These are phyloP conservation scores for Cutaneotrichosporon mucoides DNA, from an alignment of 1,284 basidiomycete species.

Conservation along the genomic window DNA sequence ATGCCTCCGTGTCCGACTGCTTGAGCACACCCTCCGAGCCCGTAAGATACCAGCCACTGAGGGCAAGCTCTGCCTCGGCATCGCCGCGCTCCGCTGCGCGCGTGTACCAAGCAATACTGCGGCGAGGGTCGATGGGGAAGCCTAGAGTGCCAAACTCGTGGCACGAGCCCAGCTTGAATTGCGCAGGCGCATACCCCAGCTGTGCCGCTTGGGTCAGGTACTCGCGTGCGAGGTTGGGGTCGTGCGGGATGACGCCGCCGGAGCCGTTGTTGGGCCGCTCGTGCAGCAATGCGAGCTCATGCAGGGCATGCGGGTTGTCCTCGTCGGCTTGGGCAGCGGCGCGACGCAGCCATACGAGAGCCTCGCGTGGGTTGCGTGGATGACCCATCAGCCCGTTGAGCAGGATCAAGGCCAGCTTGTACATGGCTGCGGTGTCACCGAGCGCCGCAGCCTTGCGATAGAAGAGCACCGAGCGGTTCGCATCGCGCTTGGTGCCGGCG, in stretches of 20 bases:
- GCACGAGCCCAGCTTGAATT: constrained; percentile 91
- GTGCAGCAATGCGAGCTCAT: constrained; percentile 90
- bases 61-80: constrained; percentile 87
- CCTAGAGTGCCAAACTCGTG: constrained; percentile 88
- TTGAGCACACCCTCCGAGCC: constrained; percentile 93
- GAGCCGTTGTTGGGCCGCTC: constrained; percentile 57
- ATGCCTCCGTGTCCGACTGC: constrained; percentile 96
- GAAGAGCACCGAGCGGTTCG: constrained; percentile 83
- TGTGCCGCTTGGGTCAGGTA: constrained; percentile 90
- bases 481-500: constrained; percentile 91
- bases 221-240: constrained; percentile 67
- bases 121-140: constrained; percentile 86
- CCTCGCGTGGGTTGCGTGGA: constrained; percentile 80
- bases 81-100: constrained; percentile 95
- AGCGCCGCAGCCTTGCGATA: constrained; percentile 95
- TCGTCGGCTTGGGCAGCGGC: constrained; percentile 97
- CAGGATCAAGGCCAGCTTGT: constrained; percentile 95
- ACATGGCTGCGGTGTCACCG: constrained; percentile 98
- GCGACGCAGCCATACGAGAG: constrained; percentile 88
- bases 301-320: constrained; percentile 95
- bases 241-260: constrained; percentile 41
- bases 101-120: constrained; percentile 97
- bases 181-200: constrained; percentile 86
- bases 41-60: constrained; percentile 97
- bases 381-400: constrained; percentile 81